These are phyloP conservation scores for Rhytidiadelphus loreus DNA, from an alignment of 225 moss, liverwort and hornwort species.

Conservation along the genomic window DNA sequence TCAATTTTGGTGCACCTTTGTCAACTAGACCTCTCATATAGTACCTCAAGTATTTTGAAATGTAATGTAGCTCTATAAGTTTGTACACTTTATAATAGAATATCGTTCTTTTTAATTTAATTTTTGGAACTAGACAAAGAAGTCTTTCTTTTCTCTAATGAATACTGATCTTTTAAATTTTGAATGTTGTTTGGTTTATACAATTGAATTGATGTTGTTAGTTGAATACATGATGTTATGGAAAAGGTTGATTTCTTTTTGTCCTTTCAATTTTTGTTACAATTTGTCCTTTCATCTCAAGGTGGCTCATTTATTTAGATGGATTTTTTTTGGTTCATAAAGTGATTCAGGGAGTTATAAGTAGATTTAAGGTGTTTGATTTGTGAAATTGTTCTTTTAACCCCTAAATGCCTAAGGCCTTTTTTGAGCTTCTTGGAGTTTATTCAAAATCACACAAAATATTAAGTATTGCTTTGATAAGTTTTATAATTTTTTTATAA, in stretches of 20 bases:
- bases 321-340: background rate
- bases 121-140: background rate
- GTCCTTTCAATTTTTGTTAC: too few relatives aligned
- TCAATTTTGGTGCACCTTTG: too few relatives aligned
- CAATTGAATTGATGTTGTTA: background rate
- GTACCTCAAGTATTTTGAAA: background rate
- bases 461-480: background rate
- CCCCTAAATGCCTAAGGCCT: background rate
- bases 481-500: too few relatives aligned
- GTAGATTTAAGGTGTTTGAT: background rate
- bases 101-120: background rate
- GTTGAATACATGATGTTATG: background rate
- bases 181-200: background rate
- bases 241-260: background rate
- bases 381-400: background rate
- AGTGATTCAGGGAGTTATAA: background rate
- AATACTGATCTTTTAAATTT: background rate
- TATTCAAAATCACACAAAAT: background rate
- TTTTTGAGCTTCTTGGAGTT: background rate
- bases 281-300: background rate
- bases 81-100: background rate
- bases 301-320: background rate
- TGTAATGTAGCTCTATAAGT: background rate
- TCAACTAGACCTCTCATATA: too few relatives aligned
- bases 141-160: background rate